Conservation (phyloP, 768 basidiomycete genomes). For the Coprinellus aureogranulatus region DNA sequence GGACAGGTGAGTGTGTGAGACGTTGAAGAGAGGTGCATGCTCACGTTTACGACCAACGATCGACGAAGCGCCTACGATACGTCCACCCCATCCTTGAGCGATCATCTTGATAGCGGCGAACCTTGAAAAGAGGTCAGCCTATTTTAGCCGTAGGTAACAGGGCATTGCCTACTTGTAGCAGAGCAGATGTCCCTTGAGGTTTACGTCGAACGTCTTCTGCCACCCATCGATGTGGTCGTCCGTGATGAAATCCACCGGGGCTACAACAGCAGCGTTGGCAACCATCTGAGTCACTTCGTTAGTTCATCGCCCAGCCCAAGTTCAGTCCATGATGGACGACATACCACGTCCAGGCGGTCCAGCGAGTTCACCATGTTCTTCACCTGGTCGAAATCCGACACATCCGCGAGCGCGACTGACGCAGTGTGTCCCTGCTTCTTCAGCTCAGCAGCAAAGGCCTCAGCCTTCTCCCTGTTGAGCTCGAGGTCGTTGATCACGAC, state of each 20-base stretch:
- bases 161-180: constrained; percentile 28
- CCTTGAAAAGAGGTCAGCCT: background rate
- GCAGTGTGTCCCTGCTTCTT: constrained; percentile 18
- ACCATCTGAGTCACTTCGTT: constrained; percentile 26
- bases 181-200: constrained; percentile 31
- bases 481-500: constrained; percentile 35
- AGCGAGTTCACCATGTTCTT: constrained; percentile 30
- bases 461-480: background rate
- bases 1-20: background rate
- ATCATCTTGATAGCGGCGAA: constrained; percentile 37
- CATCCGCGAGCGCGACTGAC: constrained; percentile 27
- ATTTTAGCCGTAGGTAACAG: background rate
- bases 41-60: constrained; percentile 35
- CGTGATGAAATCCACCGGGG: constrained; percentile 6
- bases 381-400: constrained; percentile 35
- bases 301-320: background rate
- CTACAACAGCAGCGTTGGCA: constrained; percentile 27
- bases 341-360: constrained; percentile 26
- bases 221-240: constrained; percentile 22
- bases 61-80: constrained; percentile 41
- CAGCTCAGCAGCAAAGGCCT: constrained; percentile 9
- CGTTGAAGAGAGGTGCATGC: background rate
- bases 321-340: constrained; percentile 10
- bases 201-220: constrained; percentile 26
- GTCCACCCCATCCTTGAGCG: constrained; percentile 37